phyloP scores from a whole-genome alignment of 2,329 filamentous ascomycete genomes.

The Tolypocladium tropicale region DNA sequence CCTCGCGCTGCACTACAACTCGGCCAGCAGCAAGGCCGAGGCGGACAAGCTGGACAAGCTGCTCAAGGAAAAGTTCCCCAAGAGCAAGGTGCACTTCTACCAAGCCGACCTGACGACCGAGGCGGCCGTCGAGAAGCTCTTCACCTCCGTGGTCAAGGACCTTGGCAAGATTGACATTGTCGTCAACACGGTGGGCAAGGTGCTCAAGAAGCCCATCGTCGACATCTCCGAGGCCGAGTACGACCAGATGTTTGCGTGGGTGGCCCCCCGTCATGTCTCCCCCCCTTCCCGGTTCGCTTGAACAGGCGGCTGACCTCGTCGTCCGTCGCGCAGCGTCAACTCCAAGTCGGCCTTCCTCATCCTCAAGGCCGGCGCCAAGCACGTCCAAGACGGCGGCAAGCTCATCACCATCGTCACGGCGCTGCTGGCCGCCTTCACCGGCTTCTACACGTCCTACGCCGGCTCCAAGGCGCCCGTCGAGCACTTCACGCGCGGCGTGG shows the following conservation, averaged over 20 bases:
- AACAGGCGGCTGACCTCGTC: neutral
- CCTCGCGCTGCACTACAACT: slow-evolving; percentile 49
- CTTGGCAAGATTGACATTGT: slow-evolving; percentile 37
- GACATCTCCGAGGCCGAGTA: slow-evolving; percentile 34
- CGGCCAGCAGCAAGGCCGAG: slow-evolving; percentile 23
- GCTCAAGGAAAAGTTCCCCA: slow-evolving; percentile 21
- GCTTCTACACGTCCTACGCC: slow-evolving; percentile 33
- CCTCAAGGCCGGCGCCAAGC: slow-evolving; percentile 29
- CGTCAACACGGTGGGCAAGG: slow-evolving; percentile 39
- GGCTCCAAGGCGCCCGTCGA: slow-evolving; percentile 30
- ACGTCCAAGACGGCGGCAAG: slow-evolving; percentile 33
- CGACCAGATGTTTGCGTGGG: slow-evolving; percentile 35
- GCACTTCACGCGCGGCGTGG: slow-evolving; percentile 24
- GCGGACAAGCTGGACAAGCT: slow-evolving; percentile 23
- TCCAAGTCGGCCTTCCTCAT: slow-evolving; percentile 35
- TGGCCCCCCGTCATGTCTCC: no score
- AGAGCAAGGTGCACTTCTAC: slow-evolving; percentile 26
- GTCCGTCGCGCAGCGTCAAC: slow-evolving; percentile 21
- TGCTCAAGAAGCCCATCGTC: slow-evolving; percentile 33
- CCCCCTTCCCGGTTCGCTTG: no score
- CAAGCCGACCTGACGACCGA: slow-evolving; percentile 31
- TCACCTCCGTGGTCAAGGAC: slow-evolving; percentile 25
- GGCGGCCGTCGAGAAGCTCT: slow-evolving; percentile 27
- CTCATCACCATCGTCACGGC: slow-evolving; percentile 35
- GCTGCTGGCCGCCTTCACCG: slow-evolving; percentile 33